These are phyloP conservation scores for Baorangia bicolor DNA, from an alignment of 768 basidiomycete genomes.

Conservation along the genomic window DNA sequence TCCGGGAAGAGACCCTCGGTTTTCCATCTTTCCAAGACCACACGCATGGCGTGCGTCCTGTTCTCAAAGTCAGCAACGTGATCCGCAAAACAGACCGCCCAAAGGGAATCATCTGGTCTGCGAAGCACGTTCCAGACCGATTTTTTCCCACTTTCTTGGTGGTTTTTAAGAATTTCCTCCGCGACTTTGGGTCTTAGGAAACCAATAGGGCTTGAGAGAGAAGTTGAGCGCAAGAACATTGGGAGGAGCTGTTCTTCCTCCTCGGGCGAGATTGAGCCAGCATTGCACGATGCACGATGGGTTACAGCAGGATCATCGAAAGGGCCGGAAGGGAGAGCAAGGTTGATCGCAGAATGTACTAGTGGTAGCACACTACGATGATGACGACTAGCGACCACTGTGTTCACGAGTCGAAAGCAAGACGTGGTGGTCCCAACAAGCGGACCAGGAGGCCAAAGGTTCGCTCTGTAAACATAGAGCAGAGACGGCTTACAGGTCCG, in stretches of 20 bases:
- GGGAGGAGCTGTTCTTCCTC: conserved; percentile 24
- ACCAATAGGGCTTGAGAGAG: conserved; percentile 15
- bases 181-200: conserved; percentile 19
- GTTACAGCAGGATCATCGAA: conserved; percentile 15
- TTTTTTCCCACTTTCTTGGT: background rate
- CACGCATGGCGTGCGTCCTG: conserved; percentile 15
- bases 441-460: background rate
- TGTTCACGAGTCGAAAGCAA: background rate
- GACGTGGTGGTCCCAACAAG: background rate
- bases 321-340: conserved; percentile 24
- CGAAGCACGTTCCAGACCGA: conserved; percentile 22
- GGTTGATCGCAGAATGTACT: conserved; percentile 26
- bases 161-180: conserved; percentile 11
- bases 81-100: conserved; percentile 24
- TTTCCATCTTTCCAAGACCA: conserved; percentile 17
- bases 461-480: background rate
- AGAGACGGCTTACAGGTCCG: background rate
- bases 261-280: background rate
- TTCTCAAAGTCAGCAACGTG: conserved; percentile 12
- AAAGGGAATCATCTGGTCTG: conserved; percentile 10
- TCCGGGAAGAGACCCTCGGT: conserved; percentile 17
- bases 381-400: background rate
- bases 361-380: conserved; percentile 20
- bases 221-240: conserved; percentile 15
- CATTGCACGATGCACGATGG: conserved; percentile 22